Base-by-base conservation (phyloP, 495 filamentous ascomycete genomes). In the Penicillium atrosanguineum region DNA sequence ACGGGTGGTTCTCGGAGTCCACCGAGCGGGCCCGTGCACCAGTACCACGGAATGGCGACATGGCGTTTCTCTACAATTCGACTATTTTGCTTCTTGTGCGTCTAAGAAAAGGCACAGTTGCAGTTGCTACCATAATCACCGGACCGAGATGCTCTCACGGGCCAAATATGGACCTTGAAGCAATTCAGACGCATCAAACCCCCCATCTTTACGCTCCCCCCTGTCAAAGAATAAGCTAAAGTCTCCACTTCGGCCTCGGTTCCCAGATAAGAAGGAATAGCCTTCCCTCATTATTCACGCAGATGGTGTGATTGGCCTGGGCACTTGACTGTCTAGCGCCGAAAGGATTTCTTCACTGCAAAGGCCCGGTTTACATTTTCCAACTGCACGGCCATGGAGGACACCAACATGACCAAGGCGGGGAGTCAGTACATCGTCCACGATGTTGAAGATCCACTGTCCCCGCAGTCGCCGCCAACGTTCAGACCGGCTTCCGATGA, bases 231-330 rank as follows among this genome's bases (percentile, higher is more conserved):
- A 19, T 34, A 29, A 26, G 26, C 45, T 21, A 37, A 28, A n/a
- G n/a, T 19, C 44, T 46, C 44, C 44, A 38, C 45, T 23, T 37
- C n/a, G 9, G 48, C 38, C 37, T 43, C 38, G 39, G 38, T 39
- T 21, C 48, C 37, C 18, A 46, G 48, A 48, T 57, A 57, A 57
- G 54, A 37, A 29, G 25, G 37, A 52, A 21, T 53, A 48, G 21
- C 19, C 47, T 48, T 47, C n/a, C 31, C 39, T 53, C 55, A 62
- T 62, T 36, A n/a, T 31, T 52, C 51, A 55, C 45, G 41, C 8
- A 46, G 41, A 62, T 62, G 60, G 49, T 62, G 60, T 62, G 48
- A 62, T 62, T 46, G 14, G 46, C n/a, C 31, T 31, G 14, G 11
- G 12, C 11, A 34, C 14, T 34, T 34, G 3, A 34, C 12, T 8